Evolutionary conservation across 2,329 filamentous ascomycete genomes (phyloP).

Genomic region (Alternaria angustiovoidea): DNA sequence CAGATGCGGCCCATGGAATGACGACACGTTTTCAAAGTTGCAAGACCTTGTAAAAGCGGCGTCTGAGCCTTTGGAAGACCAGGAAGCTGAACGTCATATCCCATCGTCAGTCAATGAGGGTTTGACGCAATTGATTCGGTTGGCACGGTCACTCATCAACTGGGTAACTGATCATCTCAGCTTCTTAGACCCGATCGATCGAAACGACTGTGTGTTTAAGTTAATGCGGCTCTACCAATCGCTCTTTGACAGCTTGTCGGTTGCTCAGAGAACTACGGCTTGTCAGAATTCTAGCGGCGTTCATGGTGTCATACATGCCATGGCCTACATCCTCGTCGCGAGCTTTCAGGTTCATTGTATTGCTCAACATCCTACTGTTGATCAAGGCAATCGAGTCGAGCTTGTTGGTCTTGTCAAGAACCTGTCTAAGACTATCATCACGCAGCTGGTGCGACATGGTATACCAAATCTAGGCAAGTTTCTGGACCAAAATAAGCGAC

Average conservation of each 20-base stretch:
- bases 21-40: conserved; percentile 59
- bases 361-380: conserved; percentile 35
- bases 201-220: conserved; percentile 56
- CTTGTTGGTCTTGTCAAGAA: conserved; percentile 43
- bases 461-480: conserved; percentile 52
- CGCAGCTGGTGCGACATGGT: conserved; percentile 43
- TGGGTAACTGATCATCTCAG: conserved; percentile 60
- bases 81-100: not conserved
- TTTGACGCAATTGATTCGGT: conserved; percentile 19
- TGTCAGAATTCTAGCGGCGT: not conserved
- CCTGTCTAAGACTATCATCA: conserved; percentile 50
- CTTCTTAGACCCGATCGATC: conserved; percentile 65
- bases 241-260: conserved; percentile 33
- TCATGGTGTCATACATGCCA: conserved; percentile 17
- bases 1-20: conserved; percentile 64
- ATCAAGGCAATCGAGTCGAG: conserved; percentile 21
- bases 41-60: conserved; percentile 19
- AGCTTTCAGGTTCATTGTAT: conserved; percentile 43
- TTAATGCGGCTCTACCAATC: conserved; percentile 53
- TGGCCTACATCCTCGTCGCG: conserved; percentile 44
- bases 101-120: not conserved
- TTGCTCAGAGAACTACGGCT: conserved; percentile 19
- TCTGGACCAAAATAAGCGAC: conserved; percentile 55
- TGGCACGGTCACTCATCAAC: conserved; percentile 57
- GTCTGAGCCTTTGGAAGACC: conserved; percentile 10